Conservation (phyloP, 73 alveolate genomes). For the Uronychia setigera region DNA sequence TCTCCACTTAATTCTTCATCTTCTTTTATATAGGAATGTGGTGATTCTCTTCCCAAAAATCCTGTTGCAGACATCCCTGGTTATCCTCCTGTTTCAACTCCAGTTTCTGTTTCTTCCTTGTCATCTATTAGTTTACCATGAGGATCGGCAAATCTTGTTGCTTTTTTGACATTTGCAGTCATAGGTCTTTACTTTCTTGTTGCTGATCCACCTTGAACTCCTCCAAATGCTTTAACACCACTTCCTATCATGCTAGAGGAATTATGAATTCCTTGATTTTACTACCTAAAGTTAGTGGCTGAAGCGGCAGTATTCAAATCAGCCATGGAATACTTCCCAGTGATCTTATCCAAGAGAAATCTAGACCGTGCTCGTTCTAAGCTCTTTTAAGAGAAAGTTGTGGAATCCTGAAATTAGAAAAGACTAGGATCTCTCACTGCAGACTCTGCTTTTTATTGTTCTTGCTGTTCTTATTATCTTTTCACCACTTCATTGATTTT, state of each 20-base stretch:
- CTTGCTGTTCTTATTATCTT: neutral
- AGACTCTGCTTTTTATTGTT: neutral
- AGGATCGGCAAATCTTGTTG: neutral
- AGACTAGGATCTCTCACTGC: slow-evolving; percentile 32
- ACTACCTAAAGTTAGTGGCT: neutral
- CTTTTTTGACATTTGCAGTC: neutral
- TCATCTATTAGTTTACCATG: no score
- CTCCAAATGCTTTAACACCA: no score
- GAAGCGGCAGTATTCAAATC: neutral
- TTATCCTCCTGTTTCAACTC: slow-evolving; percentile 11
- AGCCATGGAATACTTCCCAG: slow-evolving; percentile 13
- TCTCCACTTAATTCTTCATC: slow-evolving; percentile 3
- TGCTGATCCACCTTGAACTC: neutral
- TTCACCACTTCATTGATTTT: slow-evolving; percentile 13
- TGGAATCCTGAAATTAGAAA: slow-evolving; percentile 10
- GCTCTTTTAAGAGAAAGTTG: slow-evolving; percentile 29
- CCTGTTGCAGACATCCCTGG: no score
- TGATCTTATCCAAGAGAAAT: slow-evolving; percentile 23
- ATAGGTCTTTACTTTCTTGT: neutral
- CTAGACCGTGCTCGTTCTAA: slow-evolving; percentile 41
- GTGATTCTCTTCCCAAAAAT: neutral
- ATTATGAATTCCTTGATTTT: no score
- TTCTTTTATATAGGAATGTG: slow-evolving; percentile 6
- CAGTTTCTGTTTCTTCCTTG: neutral
- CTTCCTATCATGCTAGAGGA: no score